Base-by-base conservation (phyloP, 129 eudicot species). In the Mikania micrantha region DNA sequence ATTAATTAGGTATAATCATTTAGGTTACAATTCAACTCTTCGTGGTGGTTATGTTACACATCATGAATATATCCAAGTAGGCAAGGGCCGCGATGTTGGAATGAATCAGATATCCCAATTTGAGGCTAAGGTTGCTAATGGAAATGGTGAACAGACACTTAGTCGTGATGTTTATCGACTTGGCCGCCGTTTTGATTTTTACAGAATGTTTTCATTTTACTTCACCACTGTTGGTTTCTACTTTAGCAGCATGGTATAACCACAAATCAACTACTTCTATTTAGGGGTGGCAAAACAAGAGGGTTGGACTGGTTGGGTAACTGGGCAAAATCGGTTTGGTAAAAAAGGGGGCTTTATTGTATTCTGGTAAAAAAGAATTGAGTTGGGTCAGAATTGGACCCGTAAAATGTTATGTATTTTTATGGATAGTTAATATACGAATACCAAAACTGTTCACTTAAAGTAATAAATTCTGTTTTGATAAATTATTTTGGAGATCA, bases 131-230 rank as follows among this genome's bases (percentile, higher is more conserved):
- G 96, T 92, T 74, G 96, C 98, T 31, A 92, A 88, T 29, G 98
- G 98, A 70, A 93, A 93, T 75, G 98, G 98, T 60, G 98, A 93
- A 77, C 98, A 93, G 72, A 88, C 96, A 66, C 95, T 92, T 12
- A 88, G 98, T 73, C 89, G 98, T 71, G 98, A 92, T 77, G 91
- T 92, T 67, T 88, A 86, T 67, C 79, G 98, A 47, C 95, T 92
- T 72, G 98, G 98, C 47, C 91, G 93, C 20, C 87, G 91, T 10
- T 88, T 92, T 84, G 98, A 92, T 74, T 92, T 92, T 76, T 92
- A 79, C 66, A 71, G 98, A 65, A 92, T 92, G 98, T 52, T 92
- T 35, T 92, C 98, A 25, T 88, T 88, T 79, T 92, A 88, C 83
- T 88, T 84, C 72, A 92, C 98, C 57, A 92, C 98, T 35, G 91